Base-by-base conservation (phyloP, 305 asterid genomes). In the Striga hermonthica region DNA sequence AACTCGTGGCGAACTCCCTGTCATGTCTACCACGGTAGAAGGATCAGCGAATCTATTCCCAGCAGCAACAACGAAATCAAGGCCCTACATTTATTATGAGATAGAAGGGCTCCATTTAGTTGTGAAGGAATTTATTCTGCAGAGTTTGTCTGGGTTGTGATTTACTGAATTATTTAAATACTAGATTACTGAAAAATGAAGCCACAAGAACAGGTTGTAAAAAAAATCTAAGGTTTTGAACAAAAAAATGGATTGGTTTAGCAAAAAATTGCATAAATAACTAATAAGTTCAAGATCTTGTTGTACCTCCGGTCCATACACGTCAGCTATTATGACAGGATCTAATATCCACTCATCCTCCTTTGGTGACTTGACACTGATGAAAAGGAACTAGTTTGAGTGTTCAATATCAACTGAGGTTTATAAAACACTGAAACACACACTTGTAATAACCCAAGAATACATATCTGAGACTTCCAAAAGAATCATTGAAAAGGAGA, bases 21-120 rank as follows among this genome's bases (percentile, higher is more conserved):
- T 89, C 97, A 91, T 87, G 81, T 91, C 90, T 13, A 91, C 96
- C 15, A 91, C 93, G 40, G 97, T 91, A 1, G 98, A 91, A 4
- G 98, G 97, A 67, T 89, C 89, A 60, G 98, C 86, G 43, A 89
- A 80, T 72, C 97, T 79, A 62, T 75, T 70, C 63, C 92, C 97
- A 60, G 95, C 91, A 78, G 79, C 95, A 61, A 91, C 95, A 57
- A 89, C 82, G 75, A 91, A 91, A 74, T 91, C 95, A 72, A 91
- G 96, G 58, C 97, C 98, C 98, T 9, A 57, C 50, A 5, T 57
- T 64, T 3, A 64, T 50, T 37, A 58, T 7, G 68, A 40, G 8
- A 68, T 7, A 43, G 43, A 58, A 13, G 45, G 58, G 64, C 66
- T 64, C 55, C 41, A 57, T 72, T 56, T 15, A 31, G n/a, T 37